phyloP scores from a whole-genome alignment of 2,329 filamentous ascomycete species.

The Akanthomyces uredinophilus region DNA sequence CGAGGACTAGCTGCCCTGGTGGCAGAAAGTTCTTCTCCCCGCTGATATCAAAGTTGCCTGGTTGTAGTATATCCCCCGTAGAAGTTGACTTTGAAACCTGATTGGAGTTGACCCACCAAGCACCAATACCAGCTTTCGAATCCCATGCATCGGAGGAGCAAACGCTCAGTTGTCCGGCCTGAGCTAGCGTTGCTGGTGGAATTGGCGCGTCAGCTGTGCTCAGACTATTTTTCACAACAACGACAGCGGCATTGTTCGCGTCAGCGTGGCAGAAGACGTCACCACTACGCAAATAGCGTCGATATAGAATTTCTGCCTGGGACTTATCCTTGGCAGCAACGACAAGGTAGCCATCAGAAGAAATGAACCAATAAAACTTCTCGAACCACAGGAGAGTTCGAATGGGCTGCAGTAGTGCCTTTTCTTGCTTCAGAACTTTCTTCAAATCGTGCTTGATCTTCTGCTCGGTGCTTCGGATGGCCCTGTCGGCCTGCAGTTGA shows the following conservation, averaged over 20 bases:
- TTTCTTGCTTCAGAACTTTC: conserved; percentile 86
- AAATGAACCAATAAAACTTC: conserved; percentile 94
- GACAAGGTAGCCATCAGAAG: conserved; percentile 89
- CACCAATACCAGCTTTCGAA: conserved; percentile 89
- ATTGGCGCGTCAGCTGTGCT: conserved; percentile 77
- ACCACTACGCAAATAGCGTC: conserved; percentile 76
- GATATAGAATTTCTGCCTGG: conserved; percentile 91
- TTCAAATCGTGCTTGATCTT: conserved; percentile 84
- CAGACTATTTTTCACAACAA: conserved; percentile 85
- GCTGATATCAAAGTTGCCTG: conserved; percentile 73
- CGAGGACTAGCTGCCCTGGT: conserved; percentile 79
- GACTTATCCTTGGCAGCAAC: conserved; percentile 82
- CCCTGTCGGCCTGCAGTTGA: conserved; percentile 70
- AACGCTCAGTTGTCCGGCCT: conserved; percentile 81
- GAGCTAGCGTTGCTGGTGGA: conserved; percentile 82
- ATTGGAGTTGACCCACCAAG: conserved; percentile 89
- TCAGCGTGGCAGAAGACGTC: conserved; percentile 93
- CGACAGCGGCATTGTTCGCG: conserved; percentile 73
- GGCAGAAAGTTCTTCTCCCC: conserved; percentile 90
- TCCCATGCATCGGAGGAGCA: conserved; percentile 91
- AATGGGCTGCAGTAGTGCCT: conserved; percentile 76
- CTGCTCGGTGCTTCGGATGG: conserved; percentile 82
- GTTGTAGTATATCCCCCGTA: conserved; percentile 72
- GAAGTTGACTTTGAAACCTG: conserved; percentile 84
- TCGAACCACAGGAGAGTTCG: conserved; percentile 91